phyloP scores from a whole-genome alignment of 306 rosid species.

The Rosa multiflora region DNA sequence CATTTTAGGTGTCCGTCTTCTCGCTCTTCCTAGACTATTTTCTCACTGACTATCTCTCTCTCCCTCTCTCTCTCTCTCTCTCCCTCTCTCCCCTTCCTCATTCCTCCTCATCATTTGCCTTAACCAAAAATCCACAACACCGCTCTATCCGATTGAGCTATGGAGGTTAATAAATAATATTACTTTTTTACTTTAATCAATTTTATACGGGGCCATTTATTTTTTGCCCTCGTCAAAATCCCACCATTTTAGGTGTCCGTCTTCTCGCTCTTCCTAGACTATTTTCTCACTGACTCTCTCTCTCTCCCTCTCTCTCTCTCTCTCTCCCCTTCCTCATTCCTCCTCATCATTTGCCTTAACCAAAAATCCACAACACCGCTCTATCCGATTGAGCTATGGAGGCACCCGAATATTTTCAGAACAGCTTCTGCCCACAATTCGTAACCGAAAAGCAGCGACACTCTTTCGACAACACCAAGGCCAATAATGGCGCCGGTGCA shows the following conservation, averaged over 20 bases:
- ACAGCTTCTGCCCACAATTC: conserved; percentile 45
- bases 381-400: conserved; percentile 42
- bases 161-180: neutral
- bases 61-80: neutral
- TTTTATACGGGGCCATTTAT: neutral
- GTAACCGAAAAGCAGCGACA: conserved; percentile 38
- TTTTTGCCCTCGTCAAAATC: conserved; percentile 24
- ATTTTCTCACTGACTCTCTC: conserved; percentile 13
- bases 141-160: no score
- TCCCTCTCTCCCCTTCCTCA: no score
- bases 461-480: conserved; percentile 17
- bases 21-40: conserved; percentile 29
- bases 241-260: conserved; percentile 53
- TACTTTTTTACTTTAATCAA: neutral
- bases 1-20: conserved; percentile 54
- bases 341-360: neutral
- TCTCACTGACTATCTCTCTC: conserved; percentile 8
- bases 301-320: neutral
- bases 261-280: conserved; percentile 32
- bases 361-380: neutral
- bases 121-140: no score
- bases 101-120: no score
- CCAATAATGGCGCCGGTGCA: neutral
- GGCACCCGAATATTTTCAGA: conserved; percentile 54
- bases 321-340: no score